Evolutionary conservation across 2,329 filamentous ascomycete species (phyloP), one percentile per base, ranked within the genome.

Genomic region (Emergomyces pasteurianus): DNA sequence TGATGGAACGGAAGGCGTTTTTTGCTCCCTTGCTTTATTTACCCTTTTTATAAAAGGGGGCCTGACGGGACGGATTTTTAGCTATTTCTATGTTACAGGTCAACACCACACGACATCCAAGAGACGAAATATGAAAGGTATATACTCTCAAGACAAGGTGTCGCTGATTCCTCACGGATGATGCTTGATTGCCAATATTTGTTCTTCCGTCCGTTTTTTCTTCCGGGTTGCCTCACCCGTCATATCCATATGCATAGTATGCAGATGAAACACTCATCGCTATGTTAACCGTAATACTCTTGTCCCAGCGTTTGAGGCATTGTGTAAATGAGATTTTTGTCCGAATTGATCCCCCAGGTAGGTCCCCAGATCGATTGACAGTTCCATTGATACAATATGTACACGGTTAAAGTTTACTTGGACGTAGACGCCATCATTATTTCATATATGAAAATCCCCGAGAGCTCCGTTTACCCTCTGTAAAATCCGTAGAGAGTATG

Each of bases 141-240:
- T 59, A 63, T 62, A 68, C 72, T 71, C 69, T 70, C 65, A 76
- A 43, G 81, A 78, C 80, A 82, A 91, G 90, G 90, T 95, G 90
- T 95, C 90, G 90, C 90, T 77, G 88, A 92, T 81, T 90, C 86
- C 84, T 78, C 70, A 75, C 79, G 79, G 86, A 89, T 83, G 85
- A 94, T 74, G 90, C 90, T 95, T 90, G 90, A 95, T 91, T 85
- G 90, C 90, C 90, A 95, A 81, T 78, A 67, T 65, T 67, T 62
- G 67, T 66, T 69, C 63, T 63, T 63, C 60, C 50, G n/a, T 38
- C 50, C n/a, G n/a, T 36, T 57, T 16, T 36, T 52, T 57, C 8
- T 56, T 2, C 49, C 18, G 16, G 8, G 28, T 34, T 52, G 16
- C 49, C 28, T n/a, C 49, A n/a, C 28, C 26, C 31, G 28, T 34